Evolutionary conservation across 176 grass and related monocot species (phyloP).

Genomic region (Paspalum notatum): DNA sequence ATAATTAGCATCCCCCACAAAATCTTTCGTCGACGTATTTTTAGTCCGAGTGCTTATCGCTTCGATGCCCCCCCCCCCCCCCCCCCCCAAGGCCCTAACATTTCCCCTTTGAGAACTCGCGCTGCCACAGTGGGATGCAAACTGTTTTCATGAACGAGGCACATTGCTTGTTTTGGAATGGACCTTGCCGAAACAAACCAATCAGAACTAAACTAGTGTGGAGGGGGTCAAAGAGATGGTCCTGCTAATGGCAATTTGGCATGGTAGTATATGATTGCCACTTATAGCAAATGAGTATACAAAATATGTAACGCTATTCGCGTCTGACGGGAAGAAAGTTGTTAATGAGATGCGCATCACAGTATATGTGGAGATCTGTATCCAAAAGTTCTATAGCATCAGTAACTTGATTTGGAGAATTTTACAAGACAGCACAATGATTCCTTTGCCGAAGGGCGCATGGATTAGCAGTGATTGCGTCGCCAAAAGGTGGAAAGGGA

Average conservation of each 20-base stretch:
- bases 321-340: slow-evolving; percentile 1
- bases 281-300: slow-evolving; percentile 28
- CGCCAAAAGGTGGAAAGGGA: slow-evolving; percentile 28
- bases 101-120: slow-evolving; percentile 34
- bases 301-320: not conserved
- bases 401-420: not conserved
- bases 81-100: too few relatives aligned
- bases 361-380: not conserved
- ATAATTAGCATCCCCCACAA: slow-evolving; percentile 37
- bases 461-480: slow-evolving; percentile 39
- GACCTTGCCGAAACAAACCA: slow-evolving; percentile 15
- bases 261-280: slow-evolving; percentile 41
- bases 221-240: slow-evolving; percentile 10
- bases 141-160: not conserved
- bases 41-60: not conserved
- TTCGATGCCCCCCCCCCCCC: not conserved
- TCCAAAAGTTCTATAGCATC: not conserved
- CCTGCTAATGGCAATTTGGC: slow-evolving; percentile 30
- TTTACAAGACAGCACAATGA: not conserved
- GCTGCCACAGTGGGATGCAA: slow-evolving; percentile 17
- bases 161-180: slow-evolving; percentile 47
- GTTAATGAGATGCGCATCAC: not conserved
- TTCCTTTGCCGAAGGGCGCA: slow-evolving; percentile 16
- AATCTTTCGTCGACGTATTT: slow-evolving; percentile 32
- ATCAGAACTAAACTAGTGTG: not conserved